These are phyloP conservation scores for Agaricus blazei DNA, from an alignment of 768 basidiomycete species.

Conservation along the genomic window DNA sequence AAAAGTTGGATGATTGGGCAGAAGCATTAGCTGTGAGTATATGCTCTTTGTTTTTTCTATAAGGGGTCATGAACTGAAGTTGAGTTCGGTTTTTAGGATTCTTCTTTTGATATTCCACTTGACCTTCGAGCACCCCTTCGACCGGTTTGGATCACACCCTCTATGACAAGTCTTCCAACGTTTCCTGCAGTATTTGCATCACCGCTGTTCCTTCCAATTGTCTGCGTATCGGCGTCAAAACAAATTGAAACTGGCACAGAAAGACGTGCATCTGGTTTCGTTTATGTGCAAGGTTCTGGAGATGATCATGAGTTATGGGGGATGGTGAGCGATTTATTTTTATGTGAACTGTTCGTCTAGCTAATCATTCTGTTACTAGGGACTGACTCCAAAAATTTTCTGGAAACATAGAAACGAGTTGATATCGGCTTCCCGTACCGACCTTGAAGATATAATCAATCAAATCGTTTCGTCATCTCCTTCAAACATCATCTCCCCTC, in stretches of 20 bases:
- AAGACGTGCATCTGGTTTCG: conserved; percentile 61
- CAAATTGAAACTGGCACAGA: conserved; percentile 57
- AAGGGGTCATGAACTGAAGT: not conserved
- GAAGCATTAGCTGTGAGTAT: conserved; percentile 53
- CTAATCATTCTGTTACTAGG: conserved; percentile 34
- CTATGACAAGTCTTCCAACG: conserved; percentile 44
- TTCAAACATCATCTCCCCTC: not conserved
- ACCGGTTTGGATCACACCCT: conserved; percentile 86
- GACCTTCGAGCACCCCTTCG: conserved; percentile 60
- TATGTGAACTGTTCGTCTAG: not conserved
- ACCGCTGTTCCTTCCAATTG: conserved; percentile 50
- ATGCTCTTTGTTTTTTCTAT: not conserved
- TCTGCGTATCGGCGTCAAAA: conserved; percentile 86
- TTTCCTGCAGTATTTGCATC: conserved; percentile 12
- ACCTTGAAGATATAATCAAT: conserved; percentile 43
- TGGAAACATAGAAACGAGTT: conserved; percentile 56
- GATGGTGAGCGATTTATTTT: conserved; percentile 38
- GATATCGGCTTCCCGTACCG: conserved; percentile 39
- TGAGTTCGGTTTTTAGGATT: conserved; percentile 38
- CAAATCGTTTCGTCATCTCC: conserved; percentile 18
- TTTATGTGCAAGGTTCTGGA: conserved; percentile 90
- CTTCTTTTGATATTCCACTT: conserved; percentile 61
- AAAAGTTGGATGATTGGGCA: conserved; percentile 63
- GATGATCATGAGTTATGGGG: conserved; percentile 95
- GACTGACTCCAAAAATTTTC: conserved; percentile 68